Evolutionary conservation across 352 stramenopile genomes (phyloP), one percentile per base, ranked within the genome.

Genomic region (Phytophthora fragariae): DNA sequence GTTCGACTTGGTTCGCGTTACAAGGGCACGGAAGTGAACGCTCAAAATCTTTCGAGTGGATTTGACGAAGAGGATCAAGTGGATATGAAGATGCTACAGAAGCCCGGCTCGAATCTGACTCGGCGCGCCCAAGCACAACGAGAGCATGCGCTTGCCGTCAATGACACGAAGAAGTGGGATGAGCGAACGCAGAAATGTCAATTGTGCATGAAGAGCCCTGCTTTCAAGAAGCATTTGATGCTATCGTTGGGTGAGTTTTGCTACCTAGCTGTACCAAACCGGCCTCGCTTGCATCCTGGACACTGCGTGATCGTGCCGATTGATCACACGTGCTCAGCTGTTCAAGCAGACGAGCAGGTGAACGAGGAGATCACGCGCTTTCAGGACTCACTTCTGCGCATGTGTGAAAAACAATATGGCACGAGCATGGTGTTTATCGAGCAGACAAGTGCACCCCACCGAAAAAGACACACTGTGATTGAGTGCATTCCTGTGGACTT

Each of bases 61-160:
- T 93, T 96, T 66, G 89, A 94, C 46, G 89, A 96, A 56, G 90
- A 95, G 44, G 87, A 94, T 19, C 79, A 92, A 73, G 72, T 95
- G 9, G 83, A 93, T 58, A 90, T 79, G 68, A 87, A 76, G 39
- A 82, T 95, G 82, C 61, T 92, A 31, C 61, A 84, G 53, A 70
- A 77, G 2, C 75, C 84, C 12, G 78, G 80, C 2, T 77, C 76
- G 7, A 81, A 84, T 17, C 62, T 93, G 10, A 95, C 88, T 15
- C 88, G 90, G 39, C 82, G 84, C 8, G 88, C 86, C 31, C 76
- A 79, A 33, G 65, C 65, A 14, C 81, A 93, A 37, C 84, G 82
- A 2, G 87, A 91, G 15, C 82, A 86, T n/a, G 57, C 75, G 10
- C 62, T 77, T 2, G 79, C 81, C n/a, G 65, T 92, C 9, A 82